A percentile compares a stretch with the other conserved stretches of the same genome.
Evolutionary conservation across 2,329 filamentous ascomycete genomes (phyloP).

Genomic region (Aspergillus hiratsukae): DNA sequence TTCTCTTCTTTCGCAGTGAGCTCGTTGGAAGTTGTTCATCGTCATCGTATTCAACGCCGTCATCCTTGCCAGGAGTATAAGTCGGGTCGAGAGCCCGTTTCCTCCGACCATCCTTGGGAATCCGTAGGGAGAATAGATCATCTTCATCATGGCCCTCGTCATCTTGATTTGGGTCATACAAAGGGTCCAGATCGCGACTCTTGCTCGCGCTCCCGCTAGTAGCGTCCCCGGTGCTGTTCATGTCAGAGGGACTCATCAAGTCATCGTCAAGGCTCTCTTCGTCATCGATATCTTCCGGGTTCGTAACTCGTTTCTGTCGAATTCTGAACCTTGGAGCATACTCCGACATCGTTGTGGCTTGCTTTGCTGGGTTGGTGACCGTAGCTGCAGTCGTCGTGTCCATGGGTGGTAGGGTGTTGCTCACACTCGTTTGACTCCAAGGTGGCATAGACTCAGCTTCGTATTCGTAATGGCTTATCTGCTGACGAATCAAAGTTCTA

Average conservation of each 20-base stretch:
- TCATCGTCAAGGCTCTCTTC: neutral
- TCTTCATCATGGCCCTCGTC: neutral
- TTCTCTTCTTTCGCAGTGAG: neutral
- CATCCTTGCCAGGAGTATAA: neutral
- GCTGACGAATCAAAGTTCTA: neutral
- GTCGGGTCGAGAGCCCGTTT: neutral
- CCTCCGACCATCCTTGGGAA: neutral
- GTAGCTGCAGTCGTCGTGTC: neutral
- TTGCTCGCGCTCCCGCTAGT: neutral
- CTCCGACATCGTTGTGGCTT: neutral
- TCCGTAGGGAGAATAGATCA: neutral
- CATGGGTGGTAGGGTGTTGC: neutral
- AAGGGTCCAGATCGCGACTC: neutral
- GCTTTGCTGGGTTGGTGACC: neutral
- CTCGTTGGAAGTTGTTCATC: constrained; percentile 2
- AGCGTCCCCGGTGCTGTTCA: neutral
- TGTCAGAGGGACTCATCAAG: neutral
- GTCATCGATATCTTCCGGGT: neutral
- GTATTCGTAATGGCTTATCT: neutral
- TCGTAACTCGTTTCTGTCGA: neutral
- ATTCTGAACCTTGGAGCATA: neutral
- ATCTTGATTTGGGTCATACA: neutral
- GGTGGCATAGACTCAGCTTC: neutral
- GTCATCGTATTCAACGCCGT: neutral
- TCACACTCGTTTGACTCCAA: neutral